A percentile compares a stretch with the other conserved stretches of the same genome.
These are phyloP conservation scores for Chaetomium globosum DNA, from an alignment of 2,329 filamentous ascomycete species.

Conservation along the genomic window DNA sequence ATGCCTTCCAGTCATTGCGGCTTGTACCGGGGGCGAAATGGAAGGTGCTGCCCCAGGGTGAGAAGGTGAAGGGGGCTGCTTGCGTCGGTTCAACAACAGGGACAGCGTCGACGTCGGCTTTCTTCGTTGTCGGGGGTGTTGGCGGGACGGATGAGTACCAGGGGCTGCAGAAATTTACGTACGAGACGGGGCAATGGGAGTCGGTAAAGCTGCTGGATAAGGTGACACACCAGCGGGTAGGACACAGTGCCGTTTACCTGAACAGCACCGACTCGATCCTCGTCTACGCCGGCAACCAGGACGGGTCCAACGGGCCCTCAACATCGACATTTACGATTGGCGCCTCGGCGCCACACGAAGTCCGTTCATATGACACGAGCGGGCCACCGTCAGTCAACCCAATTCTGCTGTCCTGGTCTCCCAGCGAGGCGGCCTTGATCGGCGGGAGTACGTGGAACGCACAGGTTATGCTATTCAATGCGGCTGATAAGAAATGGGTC, in stretches of 20 bases:
- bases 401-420: slow-evolving; percentile 73
- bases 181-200: slow-evolving; percentile 57
- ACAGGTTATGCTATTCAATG: slow-evolving; percentile 72
- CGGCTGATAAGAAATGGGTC: slow-evolving; percentile 61
- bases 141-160: slow-evolving; percentile 59
- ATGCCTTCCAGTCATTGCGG: slow-evolving; percentile 73
- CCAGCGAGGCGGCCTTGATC: slow-evolving; percentile 70
- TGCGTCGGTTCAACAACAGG: slow-evolving; percentile 73
- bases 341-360: slow-evolving; percentile 64
- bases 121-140: slow-evolving; percentile 82
- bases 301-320: slow-evolving; percentile 60
- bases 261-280: slow-evolving; percentile 70
- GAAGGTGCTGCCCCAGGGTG: slow-evolving; percentile 66
- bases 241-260: slow-evolving; percentile 78
- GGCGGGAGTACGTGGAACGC: slow-evolving; percentile 70
- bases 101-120: slow-evolving; percentile 60
- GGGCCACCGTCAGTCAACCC: slow-evolving; percentile 68
- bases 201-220: slow-evolving; percentile 48
- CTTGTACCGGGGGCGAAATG: slow-evolving; percentile 72
- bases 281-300: slow-evolving; percentile 75
- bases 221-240: slow-evolving; percentile 68
- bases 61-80: slow-evolving; percentile 70
- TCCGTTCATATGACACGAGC: slow-evolving; percentile 60
- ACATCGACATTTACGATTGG: slow-evolving; percentile 75
- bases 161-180: slow-evolving; percentile 72